Evolutionary conservation across 768 basidiomycete species (phyloP), one percentile per base, ranked within the genome.

Genomic region (Leccinum boreale): DNA sequence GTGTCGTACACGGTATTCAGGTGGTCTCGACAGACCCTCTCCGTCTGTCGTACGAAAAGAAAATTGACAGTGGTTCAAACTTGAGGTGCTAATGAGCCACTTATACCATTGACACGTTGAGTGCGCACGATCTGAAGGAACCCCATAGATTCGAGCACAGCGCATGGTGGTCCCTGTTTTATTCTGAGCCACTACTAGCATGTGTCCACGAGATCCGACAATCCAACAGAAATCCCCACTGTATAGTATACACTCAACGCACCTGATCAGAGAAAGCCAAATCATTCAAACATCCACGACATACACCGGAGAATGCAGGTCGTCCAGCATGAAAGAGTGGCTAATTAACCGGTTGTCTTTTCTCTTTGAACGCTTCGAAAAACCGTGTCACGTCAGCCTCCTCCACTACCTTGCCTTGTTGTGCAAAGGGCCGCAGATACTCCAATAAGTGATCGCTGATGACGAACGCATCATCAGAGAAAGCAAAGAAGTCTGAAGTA

Each of bases 371-470:
- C 21, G 74, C 66, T 31, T 85, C 85, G 68, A 90, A 90, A 72
- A 89, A 91, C 2, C 71, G 73, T 54, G 78, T 78, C 52, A 92
- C 85, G 68, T 92, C 91, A 48, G 79, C 74, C 68, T 88, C 89
- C 48, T 81, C 81, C 14, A 93, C 90, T 10, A 87, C 78, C 63
- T 85, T 87, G 19, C 87, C 89, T 66, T 86, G 79, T 64, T 87
- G 81, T 4, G 91, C 91, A 68, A 92, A 92, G 0, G 90, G 89
- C 2, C 87, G 83, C 26, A 93, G 78, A 69, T 85, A 92, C 42
- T 78, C 77, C 58, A 87, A 78, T 19, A 93, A 74, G 56, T 85
- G 81, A 63, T 93, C 89, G 58, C 90, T 91, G 61, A 51, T 36
- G 21, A 56, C 11, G 11, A 12, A 39, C 61, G 62, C 29, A 8